A percentile compares a stretch with the other conserved stretches of the same genome.
Evolutionary conservation across 2,329 filamentous ascomycete species (phyloP).

Genomic region (Aspergillus arachidicola): DNA sequence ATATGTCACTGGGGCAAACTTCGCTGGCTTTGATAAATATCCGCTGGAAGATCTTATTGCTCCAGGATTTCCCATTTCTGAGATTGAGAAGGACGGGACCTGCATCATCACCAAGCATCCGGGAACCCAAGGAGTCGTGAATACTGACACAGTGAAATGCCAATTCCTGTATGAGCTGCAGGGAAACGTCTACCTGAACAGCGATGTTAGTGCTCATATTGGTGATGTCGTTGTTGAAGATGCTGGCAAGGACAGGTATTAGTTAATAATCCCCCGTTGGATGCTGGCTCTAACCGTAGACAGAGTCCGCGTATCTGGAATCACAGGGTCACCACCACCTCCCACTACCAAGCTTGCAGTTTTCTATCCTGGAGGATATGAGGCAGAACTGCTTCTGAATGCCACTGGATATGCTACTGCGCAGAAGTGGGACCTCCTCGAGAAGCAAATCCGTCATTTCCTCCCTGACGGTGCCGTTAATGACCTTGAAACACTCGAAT

Average conservation of each 20-base stretch:
- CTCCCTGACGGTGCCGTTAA: constrained; percentile 44
- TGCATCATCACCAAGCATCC: constrained; percentile 55
- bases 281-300: neutral
- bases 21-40: constrained; percentile 51
- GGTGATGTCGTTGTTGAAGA: constrained; percentile 40
- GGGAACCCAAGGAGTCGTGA: constrained; percentile 47
- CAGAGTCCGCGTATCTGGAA: constrained; percentile 46
- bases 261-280: neutral
- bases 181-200: constrained; percentile 52
- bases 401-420: constrained; percentile 52
- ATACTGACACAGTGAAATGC: constrained; percentile 44
- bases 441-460: constrained; percentile 50
- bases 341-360: constrained; percentile 57
- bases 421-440: constrained; percentile 54
- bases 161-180: constrained; percentile 57
- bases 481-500: constrained; percentile 55
- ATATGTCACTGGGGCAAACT: constrained; percentile 60
- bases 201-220: constrained; percentile 49
- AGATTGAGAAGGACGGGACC: constrained; percentile 49
- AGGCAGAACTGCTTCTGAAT: constrained; percentile 50
- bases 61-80: constrained; percentile 53
- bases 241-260: constrained; percentile 34
- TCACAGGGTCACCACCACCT: constrained; percentile 49
- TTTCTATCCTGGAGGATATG: constrained; percentile 53
- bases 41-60: constrained; percentile 46